Base-by-base conservation (phyloP, 169 alveolate genomes). In the Plasmodium cynomolgi region DNA sequence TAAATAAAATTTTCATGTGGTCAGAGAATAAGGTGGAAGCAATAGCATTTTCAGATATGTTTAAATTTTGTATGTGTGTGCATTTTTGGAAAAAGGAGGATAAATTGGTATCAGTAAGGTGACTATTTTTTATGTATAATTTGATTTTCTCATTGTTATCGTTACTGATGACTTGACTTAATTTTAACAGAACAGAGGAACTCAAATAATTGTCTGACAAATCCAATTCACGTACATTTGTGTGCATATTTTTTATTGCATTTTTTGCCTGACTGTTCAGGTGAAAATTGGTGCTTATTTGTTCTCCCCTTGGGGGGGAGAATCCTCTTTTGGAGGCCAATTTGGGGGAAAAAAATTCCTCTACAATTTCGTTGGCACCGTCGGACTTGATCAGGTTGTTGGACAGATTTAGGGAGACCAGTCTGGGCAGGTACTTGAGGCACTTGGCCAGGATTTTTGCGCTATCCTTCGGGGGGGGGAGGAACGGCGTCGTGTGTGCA, bases 381-480 rank as follows among this genome's bases (percentile, higher is more conserved):
- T 85, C 81, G 3, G 34, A 7, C 17, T 47, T 77, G 23, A 85
- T 85, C 37, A 77, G 20, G 39, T 85, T 85, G 39, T 85, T 85
- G 3, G 93, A 74, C 29, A 85, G 44, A 39, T 85, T 85, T 33
- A 85, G 23, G 33, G 62, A 47, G 31, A 6, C 80, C 17, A 85
- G 41, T 11, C 13, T 7, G n/a, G 93, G 93, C 1, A 85, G 81
- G 68, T 85, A 54, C 54, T 85, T 74, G 15, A 85, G 26, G 26
- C 93, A 85, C 44, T 85, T 74, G 11, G 93, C 80, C 26, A 85
- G 82, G 17, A 20, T 85, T n/a, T 75, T 85, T 13, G 83, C 93
- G 44, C 93, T 77, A 68, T 85, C 93, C 93, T 85, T 85, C 37
- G n/a, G 91, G 41, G 41, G 13, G 39, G 68, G 20, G 72, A 58